A percentile compares a stretch with the other conserved stretches of the same genome.
Evolutionary conservation across 441 rosid species (phyloP).

Genomic region (Omphalea diandra): DNA sequence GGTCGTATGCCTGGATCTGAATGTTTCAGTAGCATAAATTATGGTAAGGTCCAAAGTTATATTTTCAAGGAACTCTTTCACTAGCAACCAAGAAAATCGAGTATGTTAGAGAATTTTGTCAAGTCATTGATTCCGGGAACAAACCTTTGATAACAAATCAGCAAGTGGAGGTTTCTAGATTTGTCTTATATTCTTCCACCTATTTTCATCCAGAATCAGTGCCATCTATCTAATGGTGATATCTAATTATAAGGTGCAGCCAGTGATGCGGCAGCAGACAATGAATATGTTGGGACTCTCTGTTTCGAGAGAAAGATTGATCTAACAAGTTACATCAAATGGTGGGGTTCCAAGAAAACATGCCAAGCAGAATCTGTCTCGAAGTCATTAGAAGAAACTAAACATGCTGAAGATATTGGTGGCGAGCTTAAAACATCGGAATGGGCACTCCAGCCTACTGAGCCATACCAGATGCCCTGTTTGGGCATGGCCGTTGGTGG

Average conservation of each 20-base stretch:
- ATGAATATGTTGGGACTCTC: constrained; percentile 65
- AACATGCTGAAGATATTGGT: constrained; percentile 56
- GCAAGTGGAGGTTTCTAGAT: constrained; percentile 1
- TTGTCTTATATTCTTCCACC: constrained; percentile 4
- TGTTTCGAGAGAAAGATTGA: constrained; percentile 83
- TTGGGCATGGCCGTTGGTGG: constrained; percentile 51
- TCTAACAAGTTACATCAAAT: constrained; percentile 77
- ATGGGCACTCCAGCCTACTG: constrained; percentile 57
- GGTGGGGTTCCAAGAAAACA: constrained; percentile 81
- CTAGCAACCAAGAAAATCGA: constrained; percentile 11
- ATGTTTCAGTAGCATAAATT: constrained; percentile 62
- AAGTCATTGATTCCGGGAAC: neutral
- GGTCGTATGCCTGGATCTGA: constrained; percentile 80
- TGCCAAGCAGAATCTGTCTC: constrained; percentile 66
- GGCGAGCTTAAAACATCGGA: constrained; percentile 77
- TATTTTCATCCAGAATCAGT: neutral
- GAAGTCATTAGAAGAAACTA: constrained; percentile 67
- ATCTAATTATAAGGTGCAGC: constrained; percentile 49
- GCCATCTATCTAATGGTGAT: constrained; percentile 12
- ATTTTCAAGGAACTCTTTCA: neutral
- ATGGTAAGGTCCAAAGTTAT: constrained; percentile 43
- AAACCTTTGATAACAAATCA: constrained; percentile 10
- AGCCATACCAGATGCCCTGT: constrained; percentile 87
- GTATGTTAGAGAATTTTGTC: constrained; percentile 8
- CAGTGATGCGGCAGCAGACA: constrained; percentile 67